Base-by-base conservation (phyloP, 2,329 filamentous ascomycete genomes). In the Colletotrichum nymphaeae region DNA sequence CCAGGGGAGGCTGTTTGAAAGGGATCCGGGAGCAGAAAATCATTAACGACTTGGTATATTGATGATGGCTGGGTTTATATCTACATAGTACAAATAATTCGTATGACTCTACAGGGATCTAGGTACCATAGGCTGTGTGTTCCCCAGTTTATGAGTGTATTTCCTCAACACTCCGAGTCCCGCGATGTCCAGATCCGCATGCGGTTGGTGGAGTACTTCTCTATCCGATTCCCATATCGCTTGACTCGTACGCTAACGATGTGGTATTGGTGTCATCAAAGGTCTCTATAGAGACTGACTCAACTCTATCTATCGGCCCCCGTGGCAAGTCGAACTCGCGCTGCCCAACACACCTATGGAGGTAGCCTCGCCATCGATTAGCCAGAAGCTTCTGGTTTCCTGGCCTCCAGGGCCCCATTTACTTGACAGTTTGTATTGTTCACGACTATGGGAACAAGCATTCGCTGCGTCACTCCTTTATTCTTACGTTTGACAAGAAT, bases 1-100 rank as follows among this genome's bases (percentile, higher is more conserved):
- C 67, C 60, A 24, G 55, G 62, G 35, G 60, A 42, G 49, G 66
- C 63, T 28, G 28, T 73, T 22, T 73, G 35, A 70, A 28, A 28
- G 8, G 4, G 3, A 5, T 37, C 4, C 3, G 19, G 42, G 19
- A 49, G 42, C 19, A 8, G 4, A 49, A 16, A 26, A 16, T 37
- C 22, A 56, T 22, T 14, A 30, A 46, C 42, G 16, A 65, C 9
- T 46, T 46, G 24, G n/a, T 28, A 37, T 7, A 9, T 24, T 37
- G 12, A 9, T 35, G 11, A 9, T 28, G 6, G 7, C 30, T 16
- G 22, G 14, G 5, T 5, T 32, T 8, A 22, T 22, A 3, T 49
- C 2, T n/a, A 30, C 30, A 49, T 16, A 22, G 9, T 14, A 2
- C 30, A 30, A 16, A 1, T 49, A 30, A 32, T 63, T 3, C 3